Conservation (phyloP, 805 yeast genomes). For the Metschnikowia hibisci region DNA sequence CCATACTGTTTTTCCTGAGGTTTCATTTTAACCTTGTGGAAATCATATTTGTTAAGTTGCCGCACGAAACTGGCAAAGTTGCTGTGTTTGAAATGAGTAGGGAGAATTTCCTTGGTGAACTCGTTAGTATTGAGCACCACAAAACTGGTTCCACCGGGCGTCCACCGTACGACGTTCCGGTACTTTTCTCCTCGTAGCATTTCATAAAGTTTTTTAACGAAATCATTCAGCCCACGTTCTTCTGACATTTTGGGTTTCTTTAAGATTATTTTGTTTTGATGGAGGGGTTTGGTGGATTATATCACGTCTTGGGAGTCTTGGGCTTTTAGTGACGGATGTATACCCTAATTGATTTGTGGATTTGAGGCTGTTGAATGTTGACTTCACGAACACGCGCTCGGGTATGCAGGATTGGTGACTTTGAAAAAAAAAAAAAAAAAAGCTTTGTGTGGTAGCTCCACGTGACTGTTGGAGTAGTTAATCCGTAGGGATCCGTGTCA, state of each 20-base stretch:
- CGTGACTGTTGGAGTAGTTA: conserved; percentile 2
- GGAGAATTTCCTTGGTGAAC: conserved; percentile 83
- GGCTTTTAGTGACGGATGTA: not conserved
- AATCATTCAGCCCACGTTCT: conserved; percentile 52
- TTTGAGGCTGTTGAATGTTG: too few relatives aligned
- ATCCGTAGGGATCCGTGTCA: conserved; percentile 2
- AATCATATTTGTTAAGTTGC: conserved; percentile 93
- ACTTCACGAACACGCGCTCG: too few relatives aligned
- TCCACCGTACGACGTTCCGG: conserved; percentile 78
- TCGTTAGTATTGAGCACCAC: conserved; percentile 87
- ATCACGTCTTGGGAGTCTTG: too few relatives aligned
- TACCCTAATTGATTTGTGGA: not conserved
- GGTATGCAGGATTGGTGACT: not conserved
- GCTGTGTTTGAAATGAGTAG: conserved; percentile 89
- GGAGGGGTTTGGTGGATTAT: too few relatives aligned
- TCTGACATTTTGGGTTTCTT: not conserved
- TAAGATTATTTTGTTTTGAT: too few relatives aligned
- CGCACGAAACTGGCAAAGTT: conserved; percentile 94
- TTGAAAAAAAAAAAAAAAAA: too few relatives aligned
- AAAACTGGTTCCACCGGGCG: conserved; percentile 78
- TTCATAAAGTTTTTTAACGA: conserved; percentile 71
- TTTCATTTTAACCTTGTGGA: conserved; percentile 85
- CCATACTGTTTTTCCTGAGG: conserved; percentile 59
- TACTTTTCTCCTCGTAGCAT: conserved; percentile 85
- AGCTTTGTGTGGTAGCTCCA: not conserved